Conservation (phyloP, 805 yeast genomes). For the Starmerella davenportii region DNA sequence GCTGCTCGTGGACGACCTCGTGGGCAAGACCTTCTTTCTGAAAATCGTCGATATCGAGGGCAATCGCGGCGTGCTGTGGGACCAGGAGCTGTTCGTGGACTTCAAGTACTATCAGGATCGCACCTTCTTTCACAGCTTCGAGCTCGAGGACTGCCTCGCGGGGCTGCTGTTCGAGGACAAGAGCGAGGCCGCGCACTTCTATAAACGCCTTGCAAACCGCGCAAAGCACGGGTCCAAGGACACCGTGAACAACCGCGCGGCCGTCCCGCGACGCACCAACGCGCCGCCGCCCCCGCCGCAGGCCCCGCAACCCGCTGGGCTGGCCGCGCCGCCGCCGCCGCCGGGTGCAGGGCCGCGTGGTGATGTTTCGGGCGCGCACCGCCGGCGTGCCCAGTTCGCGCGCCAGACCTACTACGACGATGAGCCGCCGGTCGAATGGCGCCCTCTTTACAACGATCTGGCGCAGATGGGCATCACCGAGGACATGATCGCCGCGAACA, state of each 20-base stretch:
- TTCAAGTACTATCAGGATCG: conserved; percentile 87
- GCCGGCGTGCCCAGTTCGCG: conserved; percentile 19
- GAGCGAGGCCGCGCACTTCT: conserved; percentile 70
- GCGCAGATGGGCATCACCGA: conserved; percentile 67
- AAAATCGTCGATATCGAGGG: conserved; percentile 75
- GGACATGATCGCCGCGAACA: conserved; percentile 74
- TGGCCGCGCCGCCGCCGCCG: conserved; percentile 28
- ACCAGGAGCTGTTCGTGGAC: conserved; percentile 79
- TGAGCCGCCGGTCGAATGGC: conserved; percentile 72
- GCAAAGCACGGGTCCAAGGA: conserved; percentile 75
- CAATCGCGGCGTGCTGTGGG: conserved; percentile 83
- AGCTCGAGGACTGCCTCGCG: conserved; percentile 70
- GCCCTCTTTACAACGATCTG: conserved; percentile 50
- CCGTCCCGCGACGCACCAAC: conserved; percentile 49
- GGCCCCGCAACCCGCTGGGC: conserved; percentile 29
- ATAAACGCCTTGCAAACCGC: conserved; percentile 53
- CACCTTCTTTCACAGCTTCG: conserved; percentile 86
- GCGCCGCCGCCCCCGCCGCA: conserved; percentile 14
- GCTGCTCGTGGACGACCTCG: conserved; percentile 73
- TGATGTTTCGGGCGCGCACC: conserved; percentile 26
- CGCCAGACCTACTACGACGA: conserved; percentile 47
- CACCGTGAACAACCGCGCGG: conserved; percentile 72
- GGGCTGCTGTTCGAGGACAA: conserved; percentile 84
- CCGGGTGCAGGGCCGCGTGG: conserved; percentile 43
- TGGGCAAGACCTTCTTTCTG: conserved; percentile 83